These are phyloP conservation scores for Lentinula sp. DNA, from an alignment of 768 basidiomycete species.

Conservation along the genomic window DNA sequence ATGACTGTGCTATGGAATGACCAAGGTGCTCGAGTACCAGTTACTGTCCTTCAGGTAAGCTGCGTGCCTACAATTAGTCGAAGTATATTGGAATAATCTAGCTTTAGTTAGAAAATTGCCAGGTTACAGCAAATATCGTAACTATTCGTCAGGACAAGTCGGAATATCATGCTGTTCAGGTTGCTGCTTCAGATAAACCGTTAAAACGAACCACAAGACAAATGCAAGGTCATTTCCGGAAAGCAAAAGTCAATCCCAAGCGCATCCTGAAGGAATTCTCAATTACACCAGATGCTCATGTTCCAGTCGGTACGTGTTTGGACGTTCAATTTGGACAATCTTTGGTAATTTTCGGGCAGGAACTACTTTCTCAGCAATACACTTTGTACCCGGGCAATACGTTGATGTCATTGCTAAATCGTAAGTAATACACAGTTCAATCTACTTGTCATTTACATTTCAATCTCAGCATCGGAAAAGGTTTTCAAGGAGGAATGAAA, in stretches of 20 bases:
- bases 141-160: slow-evolving; percentile 59
- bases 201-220: slow-evolving; percentile 67
- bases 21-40: slow-evolving; percentile 81
- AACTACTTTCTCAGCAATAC: slow-evolving; percentile 82
- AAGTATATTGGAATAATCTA: background rate
- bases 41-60: slow-evolving; percentile 87
- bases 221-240: slow-evolving; percentile 87
- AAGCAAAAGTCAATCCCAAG: slow-evolving; percentile 78
- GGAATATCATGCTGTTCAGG: slow-evolving; percentile 88
- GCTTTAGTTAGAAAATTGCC: slow-evolving; percentile 75
- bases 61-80: background rate
- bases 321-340: background rate
- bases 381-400: slow-evolving; percentile 96
- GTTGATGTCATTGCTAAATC: slow-evolving; percentile 89
- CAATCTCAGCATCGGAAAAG: slow-evolving; percentile 80
- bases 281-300: slow-evolving; percentile 82
- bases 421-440: slow-evolving; percentile 40
- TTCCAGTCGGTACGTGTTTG: slow-evolving; percentile 70
- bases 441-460: background rate
- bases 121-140: slow-evolving; percentile 77
- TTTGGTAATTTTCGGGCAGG: slow-evolving; percentile 37
- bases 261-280: slow-evolving; percentile 83
- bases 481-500: slow-evolving; percentile 97
- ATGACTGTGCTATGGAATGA: slow-evolving; percentile 94
- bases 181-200: slow-evolving; percentile 76